phyloP scores from a whole-genome alignment of 228 moss, liverwort and hornwort genomes.

The Sphagnum fallax region DNA sequence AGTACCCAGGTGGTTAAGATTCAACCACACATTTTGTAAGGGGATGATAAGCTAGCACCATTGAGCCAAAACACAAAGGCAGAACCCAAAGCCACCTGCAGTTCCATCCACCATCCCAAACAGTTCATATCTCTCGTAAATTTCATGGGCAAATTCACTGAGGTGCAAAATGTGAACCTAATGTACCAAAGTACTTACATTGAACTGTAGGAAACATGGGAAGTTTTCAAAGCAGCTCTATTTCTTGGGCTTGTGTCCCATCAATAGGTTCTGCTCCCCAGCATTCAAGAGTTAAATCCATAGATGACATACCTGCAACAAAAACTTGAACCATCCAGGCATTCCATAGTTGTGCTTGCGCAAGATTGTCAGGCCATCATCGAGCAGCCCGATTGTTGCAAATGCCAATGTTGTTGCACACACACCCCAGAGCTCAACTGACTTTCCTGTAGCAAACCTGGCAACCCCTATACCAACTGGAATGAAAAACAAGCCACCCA shows the following conservation, averaged over 20 bases:
- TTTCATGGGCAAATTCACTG: background rate
- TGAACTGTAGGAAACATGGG: too few species aligned
- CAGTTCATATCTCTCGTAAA: conserved; percentile 1
- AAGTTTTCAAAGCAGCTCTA: too few species aligned
- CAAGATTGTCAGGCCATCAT: conserved; percentile 69
- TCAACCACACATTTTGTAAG: conserved; percentile 80
- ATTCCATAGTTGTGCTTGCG: conserved; percentile 87
- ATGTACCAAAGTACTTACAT: too few species aligned
- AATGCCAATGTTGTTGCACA: conserved; percentile 65
- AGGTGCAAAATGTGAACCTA: too few species aligned
- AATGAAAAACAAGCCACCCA: conserved; percentile 89
- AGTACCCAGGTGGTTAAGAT: conserved; percentile 35
- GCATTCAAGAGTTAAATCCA: background rate
- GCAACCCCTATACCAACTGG: conserved; percentile 73
- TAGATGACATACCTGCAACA: conserved; percentile 54
- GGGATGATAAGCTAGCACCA: conserved; percentile 48
- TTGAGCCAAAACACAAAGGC: conserved; percentile 75
- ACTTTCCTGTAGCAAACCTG: conserved; percentile 46
- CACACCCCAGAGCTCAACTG: conserved; percentile 66
- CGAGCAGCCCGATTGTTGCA: conserved; percentile 72
- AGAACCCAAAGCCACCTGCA: conserved; percentile 76
- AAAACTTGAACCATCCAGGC: conserved; percentile 70
- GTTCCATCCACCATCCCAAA: conserved; percentile 17
- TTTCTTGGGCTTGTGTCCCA: too few species aligned
- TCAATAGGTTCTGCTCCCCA: too few species aligned